These are phyloP conservation scores for Chloromonas sp. DNA, from an alignment of 163 green algal genomes.

Conservation along the genomic window DNA sequence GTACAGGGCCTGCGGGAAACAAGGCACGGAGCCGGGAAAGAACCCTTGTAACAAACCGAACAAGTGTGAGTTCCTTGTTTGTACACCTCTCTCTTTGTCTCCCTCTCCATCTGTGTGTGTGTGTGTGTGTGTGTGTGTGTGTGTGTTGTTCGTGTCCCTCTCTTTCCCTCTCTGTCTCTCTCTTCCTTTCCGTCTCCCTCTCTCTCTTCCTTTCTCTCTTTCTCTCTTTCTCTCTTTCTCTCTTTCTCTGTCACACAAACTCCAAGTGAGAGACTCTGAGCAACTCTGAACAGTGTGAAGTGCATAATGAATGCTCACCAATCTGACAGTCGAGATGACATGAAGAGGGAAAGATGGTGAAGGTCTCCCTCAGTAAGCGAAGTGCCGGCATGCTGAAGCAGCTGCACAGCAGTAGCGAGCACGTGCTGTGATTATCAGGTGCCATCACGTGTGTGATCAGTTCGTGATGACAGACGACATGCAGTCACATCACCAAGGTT, in stretches of 20 bases:
- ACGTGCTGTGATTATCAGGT: background rate
- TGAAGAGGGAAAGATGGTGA: conserved; percentile 9
- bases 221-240: background rate
- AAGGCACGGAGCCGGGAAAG: too few relatives aligned
- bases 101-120: too few relatives aligned
- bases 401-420: background rate
- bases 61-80: too few relatives aligned
- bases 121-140: too few relatives aligned
- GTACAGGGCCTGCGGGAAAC: conserved; percentile 3
- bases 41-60: too few relatives aligned
- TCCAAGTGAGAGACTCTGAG: too few relatives aligned
- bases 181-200: background rate
- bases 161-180: background rate
- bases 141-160: background rate
- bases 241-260: too few relatives aligned
- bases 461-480: background rate
- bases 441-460: background rate
- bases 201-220: background rate
- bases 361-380: background rate
- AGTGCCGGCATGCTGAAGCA: background rate
- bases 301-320: conserved; percentile 2
- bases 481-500: background rate
- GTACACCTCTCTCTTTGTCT: too few relatives aligned
- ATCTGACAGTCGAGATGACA: conserved; percentile 11
- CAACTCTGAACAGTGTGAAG: background rate